These are phyloP conservation scores for Phialemoniopsis sp. DNA, from an alignment of 2,329 filamentous ascomycete species.

Conservation along the genomic window DNA sequence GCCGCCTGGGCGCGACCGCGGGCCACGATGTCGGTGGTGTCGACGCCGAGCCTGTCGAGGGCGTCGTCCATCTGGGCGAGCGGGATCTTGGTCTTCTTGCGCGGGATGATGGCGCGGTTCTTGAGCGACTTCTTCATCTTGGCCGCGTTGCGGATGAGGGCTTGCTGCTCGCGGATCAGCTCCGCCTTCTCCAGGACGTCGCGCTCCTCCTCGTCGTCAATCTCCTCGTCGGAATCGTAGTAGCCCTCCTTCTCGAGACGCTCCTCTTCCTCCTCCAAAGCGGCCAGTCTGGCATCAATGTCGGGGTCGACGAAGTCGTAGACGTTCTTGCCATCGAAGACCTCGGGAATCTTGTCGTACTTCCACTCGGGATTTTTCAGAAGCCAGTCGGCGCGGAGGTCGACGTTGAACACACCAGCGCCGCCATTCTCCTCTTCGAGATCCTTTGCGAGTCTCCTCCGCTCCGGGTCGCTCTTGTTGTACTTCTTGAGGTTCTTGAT, in stretches of 20 bases:
- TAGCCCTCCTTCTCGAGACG: slow-evolving; percentile 85
- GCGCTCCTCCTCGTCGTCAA: slow-evolving; percentile 85
- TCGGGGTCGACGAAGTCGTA: slow-evolving; percentile 97
- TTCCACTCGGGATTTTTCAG: slow-evolving; percentile 92
- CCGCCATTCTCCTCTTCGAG: slow-evolving; percentile 90
- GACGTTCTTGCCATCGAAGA: slow-evolving; percentile 94
- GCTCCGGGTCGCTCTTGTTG: slow-evolving; percentile 83
- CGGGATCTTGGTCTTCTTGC: slow-evolving; percentile 74
- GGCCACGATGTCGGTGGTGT: slow-evolving; percentile 69
- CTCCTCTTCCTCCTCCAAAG: slow-evolving; percentile 93
- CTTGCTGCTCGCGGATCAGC: slow-evolving; percentile 90
- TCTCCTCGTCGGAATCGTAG: slow-evolving; percentile 67
- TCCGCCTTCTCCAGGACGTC: slow-evolving; percentile 90
- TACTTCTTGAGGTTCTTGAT: slow-evolving; percentile 81
- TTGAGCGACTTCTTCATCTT: slow-evolving; percentile 95
- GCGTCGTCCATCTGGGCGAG: slow-evolving; percentile 83
- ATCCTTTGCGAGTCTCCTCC: slow-evolving; percentile 69
- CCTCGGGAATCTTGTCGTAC: slow-evolving; percentile 90
- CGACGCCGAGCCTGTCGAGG: slow-evolving; percentile 80
- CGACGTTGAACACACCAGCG: slow-evolving; percentile 92
- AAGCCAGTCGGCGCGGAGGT: slow-evolving; percentile 83
- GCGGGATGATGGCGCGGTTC: slow-evolving; percentile 91
- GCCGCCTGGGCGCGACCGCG: slow-evolving; percentile 62
- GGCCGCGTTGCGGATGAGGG: slow-evolving; percentile 88
- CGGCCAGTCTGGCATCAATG: slow-evolving; percentile 87